Conservation (phyloP, 2,329 filamentous ascomycete genomes). For the Gremmenia infestans region DNA sequence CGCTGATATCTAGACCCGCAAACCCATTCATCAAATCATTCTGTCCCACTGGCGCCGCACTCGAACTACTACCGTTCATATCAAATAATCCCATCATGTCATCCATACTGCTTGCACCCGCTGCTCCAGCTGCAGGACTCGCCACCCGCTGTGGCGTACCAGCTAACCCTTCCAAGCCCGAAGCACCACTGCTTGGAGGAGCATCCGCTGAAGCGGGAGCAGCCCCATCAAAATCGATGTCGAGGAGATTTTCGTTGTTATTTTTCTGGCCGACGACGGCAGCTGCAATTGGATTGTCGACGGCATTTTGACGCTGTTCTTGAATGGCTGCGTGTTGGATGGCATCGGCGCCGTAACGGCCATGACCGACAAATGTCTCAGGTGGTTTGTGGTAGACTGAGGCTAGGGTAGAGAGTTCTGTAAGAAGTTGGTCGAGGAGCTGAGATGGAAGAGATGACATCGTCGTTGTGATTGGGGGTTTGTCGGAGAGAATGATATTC, state of each 20-base stretch:
- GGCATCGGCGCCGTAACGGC: slow-evolving; percentile 86
- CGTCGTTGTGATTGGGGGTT: slow-evolving; percentile 89
- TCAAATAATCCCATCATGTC: slow-evolving; percentile 74
- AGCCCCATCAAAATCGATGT: slow-evolving; percentile 93
- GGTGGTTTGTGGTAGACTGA: slow-evolving; percentile 98
- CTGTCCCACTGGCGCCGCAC: slow-evolving; percentile 25
- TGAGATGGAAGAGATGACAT: slow-evolving; percentile 82
- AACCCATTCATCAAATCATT: slow-evolving; percentile 68
- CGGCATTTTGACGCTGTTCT: slow-evolving; percentile 87
- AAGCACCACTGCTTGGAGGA: slow-evolving; percentile 45
- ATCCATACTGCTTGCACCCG: slow-evolving; percentile 60
- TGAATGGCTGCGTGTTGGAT: slow-evolving; percentile 95
- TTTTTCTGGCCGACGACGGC: slow-evolving; percentile 66
- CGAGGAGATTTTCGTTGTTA: slow-evolving; percentile 89
- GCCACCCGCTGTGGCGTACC: slow-evolving; percentile 65
- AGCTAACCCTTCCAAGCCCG: slow-evolving; percentile 48
- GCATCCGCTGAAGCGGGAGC: slow-evolving; percentile 82
- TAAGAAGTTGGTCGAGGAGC: slow-evolving; percentile 83
- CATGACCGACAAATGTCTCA: slow-evolving; percentile 95
- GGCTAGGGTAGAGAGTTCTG: slow-evolving; percentile 87
- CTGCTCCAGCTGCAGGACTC: slow-evolving; percentile 46
- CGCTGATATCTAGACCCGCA: slow-evolving; percentile 70
- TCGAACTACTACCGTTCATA: slow-evolving; percentile 26
- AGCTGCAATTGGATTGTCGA: slow-evolving; percentile 90
- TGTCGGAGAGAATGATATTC: slow-evolving; percentile 88